phyloP scores from a whole-genome alignment of 352 stramenopile genomes.

The Phytopythium kandeliae region DNA sequence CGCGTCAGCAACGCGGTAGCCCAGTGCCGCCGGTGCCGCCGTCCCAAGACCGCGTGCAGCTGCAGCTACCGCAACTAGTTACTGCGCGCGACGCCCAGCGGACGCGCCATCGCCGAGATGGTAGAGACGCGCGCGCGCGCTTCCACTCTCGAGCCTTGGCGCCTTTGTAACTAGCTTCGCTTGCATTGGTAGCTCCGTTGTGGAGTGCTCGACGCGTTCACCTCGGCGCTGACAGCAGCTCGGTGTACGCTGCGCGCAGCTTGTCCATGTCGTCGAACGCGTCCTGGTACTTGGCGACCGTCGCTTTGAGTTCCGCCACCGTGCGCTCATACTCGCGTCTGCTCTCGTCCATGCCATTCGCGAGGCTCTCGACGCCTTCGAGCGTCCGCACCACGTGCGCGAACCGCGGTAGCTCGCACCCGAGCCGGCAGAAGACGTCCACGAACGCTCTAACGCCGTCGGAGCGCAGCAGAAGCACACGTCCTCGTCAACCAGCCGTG shows the following conservation, averaged over 20 bases:
- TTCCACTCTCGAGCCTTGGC: not conserved
- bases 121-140: too few relatives aligned
- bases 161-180: not conserved
- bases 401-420: constrained; percentile 28
- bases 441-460: constrained; percentile 36
- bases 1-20: constrained; percentile 17
- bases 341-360: constrained; percentile 5
- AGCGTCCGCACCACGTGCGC: constrained; percentile 18
- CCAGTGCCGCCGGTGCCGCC: constrained; percentile 47
- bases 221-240: constrained; percentile 9
- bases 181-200: too few relatives aligned
- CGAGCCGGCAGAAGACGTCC: constrained; percentile 45
- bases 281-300: constrained; percentile 18
- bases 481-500: not conserved
- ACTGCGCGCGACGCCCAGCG: not conserved
- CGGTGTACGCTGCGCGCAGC: constrained; percentile 21
- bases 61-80: constrained; percentile 42
- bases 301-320: constrained; percentile 13
- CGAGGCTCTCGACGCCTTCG: constrained; percentile 10
- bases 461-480: not conserved
- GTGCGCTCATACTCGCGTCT: constrained; percentile 21
- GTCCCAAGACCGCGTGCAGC: constrained; percentile 40
- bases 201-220: not conserved
- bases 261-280: constrained; percentile 20
- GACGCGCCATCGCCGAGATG: too few relatives aligned